These are phyloP conservation scores for Sextonia rubra DNA, from an alignment of 164 flowering plant genomes.

Conservation along the genomic window DNA sequence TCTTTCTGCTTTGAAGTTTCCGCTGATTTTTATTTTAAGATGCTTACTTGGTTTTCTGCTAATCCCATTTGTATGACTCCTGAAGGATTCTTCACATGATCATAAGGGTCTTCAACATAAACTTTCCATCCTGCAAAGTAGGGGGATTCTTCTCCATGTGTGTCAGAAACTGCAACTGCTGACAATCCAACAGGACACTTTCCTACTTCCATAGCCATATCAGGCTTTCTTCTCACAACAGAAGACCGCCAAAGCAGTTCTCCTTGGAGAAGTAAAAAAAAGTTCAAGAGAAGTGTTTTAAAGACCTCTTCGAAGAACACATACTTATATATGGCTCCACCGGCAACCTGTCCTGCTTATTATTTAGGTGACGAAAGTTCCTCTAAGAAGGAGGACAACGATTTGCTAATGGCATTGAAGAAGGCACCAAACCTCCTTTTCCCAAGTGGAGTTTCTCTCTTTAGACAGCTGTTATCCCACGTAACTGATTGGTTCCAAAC, in stretches of 20 bases:
- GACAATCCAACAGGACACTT: constrained; percentile 47
- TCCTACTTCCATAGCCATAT: constrained; percentile 60
- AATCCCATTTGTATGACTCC: constrained; percentile 97
- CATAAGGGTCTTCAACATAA: constrained; percentile 77
- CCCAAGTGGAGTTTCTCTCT: constrained; percentile 26
- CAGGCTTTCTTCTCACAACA: not conserved
- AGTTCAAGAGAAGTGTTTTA: not conserved
- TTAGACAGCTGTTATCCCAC: constrained; percentile 48
- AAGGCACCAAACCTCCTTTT: not conserved
- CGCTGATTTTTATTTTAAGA: too few relatives aligned
- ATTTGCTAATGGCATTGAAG: not conserved
- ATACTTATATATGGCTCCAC: constrained; percentile 20
- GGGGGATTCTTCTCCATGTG: constrained; percentile 91
- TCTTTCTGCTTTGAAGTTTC: too few relatives aligned
- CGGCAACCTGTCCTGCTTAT: too few relatives aligned
- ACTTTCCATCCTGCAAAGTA: constrained; percentile 97
- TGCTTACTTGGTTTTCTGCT: constrained; percentile 88
- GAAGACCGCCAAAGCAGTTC: not conserved
- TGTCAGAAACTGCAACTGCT: constrained; percentile 56
- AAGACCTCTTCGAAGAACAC: constrained; percentile 1
- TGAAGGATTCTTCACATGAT: constrained; percentile 48
- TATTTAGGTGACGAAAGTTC: too few relatives aligned
- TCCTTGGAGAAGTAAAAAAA: constrained; percentile 6
- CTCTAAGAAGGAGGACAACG: too few relatives aligned
- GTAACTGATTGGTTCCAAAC: constrained; percentile 41